phyloP scores from a whole-genome alignment of 2,329 filamentous ascomycete species.

The Phaeomoniella chlamydospora region DNA sequence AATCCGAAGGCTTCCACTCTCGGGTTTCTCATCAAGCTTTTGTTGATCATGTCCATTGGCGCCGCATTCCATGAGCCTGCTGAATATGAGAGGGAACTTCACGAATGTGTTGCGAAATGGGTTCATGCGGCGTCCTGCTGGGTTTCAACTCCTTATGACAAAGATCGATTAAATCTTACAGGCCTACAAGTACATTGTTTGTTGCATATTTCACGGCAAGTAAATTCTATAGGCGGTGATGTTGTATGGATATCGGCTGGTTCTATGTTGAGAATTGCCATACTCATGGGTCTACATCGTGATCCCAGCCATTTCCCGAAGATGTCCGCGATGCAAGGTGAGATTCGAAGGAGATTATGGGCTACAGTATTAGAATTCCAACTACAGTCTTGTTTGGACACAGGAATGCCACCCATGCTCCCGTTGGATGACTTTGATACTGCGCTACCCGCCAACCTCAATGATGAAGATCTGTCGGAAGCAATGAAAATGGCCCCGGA shows the following conservation, averaged over 20 bases:
- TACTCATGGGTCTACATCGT: slow-evolving; percentile 25
- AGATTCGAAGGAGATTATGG: slow-evolving; percentile 22
- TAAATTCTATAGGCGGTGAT: slow-evolving; percentile 17
- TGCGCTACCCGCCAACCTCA: slow-evolving; percentile 20
- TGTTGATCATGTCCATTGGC: slow-evolving; percentile 46
- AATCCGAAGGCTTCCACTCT: slow-evolving; percentile 16
- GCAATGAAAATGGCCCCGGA: neutral
- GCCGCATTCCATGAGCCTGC: slow-evolving; percentile 23
- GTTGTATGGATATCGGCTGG: slow-evolving; percentile 23
- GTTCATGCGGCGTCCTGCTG: slow-evolving; percentile 43
- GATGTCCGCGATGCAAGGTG: slow-evolving; percentile 17
- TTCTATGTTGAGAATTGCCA: slow-evolving; percentile 20
- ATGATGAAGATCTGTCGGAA: slow-evolving; percentile 22
- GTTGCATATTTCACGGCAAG: slow-evolving; percentile 21
- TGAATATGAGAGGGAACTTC: slow-evolving; percentile 36
- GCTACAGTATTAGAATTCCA: slow-evolving; percentile 20
- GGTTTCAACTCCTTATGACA: slow-evolving; percentile 29
- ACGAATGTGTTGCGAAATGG: slow-evolving; percentile 37
- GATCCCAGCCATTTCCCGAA: slow-evolving; percentile 19
- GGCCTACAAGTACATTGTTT: slow-evolving; percentile 32
- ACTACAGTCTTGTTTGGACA: slow-evolving; percentile 20
- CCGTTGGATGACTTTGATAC: slow-evolving; percentile 21
- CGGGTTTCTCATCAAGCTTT: slow-evolving; percentile 39
- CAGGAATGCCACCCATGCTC: slow-evolving; percentile 20
- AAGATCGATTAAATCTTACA: slow-evolving; percentile 27